Percentiles rank a stretch among this genome's conserved stretches.
Conservation (phyloP, 495 filamentous ascomycete species). For the Talaromyces thailandensis region DNA sequence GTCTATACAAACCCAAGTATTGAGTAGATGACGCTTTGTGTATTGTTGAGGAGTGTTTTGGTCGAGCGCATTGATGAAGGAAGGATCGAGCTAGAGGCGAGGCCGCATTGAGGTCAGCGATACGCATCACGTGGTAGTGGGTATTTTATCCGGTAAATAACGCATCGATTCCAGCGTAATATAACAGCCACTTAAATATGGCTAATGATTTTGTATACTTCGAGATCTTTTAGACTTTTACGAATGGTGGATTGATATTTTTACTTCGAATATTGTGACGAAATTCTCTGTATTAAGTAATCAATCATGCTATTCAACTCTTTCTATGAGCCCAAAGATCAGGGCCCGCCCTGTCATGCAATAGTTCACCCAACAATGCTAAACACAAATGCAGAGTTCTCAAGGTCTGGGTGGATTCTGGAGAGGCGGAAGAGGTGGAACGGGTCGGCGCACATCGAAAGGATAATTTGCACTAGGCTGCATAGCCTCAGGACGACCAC, state of each 20-base stretch:
- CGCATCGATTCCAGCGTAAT: neutral
- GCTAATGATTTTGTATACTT: neutral
- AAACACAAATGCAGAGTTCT: neutral
- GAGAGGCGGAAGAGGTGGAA: neutral
- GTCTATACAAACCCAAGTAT: no score
- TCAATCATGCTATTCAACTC: neutral
- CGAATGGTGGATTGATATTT: neutral
- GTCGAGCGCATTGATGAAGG: neutral
- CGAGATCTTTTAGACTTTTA: neutral
- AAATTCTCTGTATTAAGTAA: neutral
- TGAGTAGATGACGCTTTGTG: neutral
- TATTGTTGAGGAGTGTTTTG: neutral
- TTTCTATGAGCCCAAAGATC: neutral
- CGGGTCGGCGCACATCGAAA: neutral
- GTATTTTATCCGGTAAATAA: neutral
- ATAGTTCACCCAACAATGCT: neutral
- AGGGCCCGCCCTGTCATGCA: neutral
- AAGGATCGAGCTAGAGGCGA: neutral
- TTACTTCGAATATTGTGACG: neutral
- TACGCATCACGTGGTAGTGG: neutral
- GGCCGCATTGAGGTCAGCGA: neutral
- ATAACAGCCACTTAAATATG: neutral
- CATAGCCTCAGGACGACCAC: neutral
- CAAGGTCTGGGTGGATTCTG: neutral
- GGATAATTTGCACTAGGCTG: neutral